These are phyloP conservation scores for Coemansia aciculifera DNA, from an alignment of 192 early-diverging fungal genomes.

Conservation along the genomic window DNA sequence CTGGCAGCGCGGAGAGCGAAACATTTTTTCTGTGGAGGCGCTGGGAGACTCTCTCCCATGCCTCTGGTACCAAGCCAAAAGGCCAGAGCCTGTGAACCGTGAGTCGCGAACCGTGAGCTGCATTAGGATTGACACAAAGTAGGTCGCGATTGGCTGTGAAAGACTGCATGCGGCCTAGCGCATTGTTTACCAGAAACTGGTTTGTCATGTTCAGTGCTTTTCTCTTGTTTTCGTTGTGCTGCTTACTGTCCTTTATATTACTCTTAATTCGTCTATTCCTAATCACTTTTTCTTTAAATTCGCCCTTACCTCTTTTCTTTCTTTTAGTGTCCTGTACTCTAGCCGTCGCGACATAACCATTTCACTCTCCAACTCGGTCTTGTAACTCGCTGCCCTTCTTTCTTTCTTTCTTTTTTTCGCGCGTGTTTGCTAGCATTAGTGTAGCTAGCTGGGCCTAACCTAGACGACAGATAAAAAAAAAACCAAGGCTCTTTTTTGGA, in stretches of 20 bases:
- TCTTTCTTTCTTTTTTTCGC: constrained; percentile 1
- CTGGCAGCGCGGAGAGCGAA: neutral
- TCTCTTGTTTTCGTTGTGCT: neutral
- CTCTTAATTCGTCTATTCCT: neutral
- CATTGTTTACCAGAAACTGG: constrained; percentile 2
- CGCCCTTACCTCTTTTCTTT: neutral
- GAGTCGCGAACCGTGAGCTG: constrained; percentile 7
- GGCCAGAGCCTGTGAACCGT: neutral
- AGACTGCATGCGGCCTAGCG: neutral
- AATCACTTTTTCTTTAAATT: neutral
- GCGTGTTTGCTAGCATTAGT: neutral
- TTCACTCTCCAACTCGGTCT: constrained; percentile 3
- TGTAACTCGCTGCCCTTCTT: neutral
- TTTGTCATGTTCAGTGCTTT: neutral
- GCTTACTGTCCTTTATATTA: neutral
- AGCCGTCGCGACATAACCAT: neutral
- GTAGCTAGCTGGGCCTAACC: neutral
- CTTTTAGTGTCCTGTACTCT: constrained; percentile 15
- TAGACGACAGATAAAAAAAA: neutral
- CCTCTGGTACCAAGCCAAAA: neutral
- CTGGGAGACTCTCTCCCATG: neutral
- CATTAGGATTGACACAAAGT: neutral
- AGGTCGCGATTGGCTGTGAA: neutral
- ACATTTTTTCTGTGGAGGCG: neutral
- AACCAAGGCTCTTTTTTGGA: neutral